These are phyloP conservation scores for Plasmodium vivax DNA, from an alignment of 169 alveolate species.

Conservation along the genomic window DNA sequence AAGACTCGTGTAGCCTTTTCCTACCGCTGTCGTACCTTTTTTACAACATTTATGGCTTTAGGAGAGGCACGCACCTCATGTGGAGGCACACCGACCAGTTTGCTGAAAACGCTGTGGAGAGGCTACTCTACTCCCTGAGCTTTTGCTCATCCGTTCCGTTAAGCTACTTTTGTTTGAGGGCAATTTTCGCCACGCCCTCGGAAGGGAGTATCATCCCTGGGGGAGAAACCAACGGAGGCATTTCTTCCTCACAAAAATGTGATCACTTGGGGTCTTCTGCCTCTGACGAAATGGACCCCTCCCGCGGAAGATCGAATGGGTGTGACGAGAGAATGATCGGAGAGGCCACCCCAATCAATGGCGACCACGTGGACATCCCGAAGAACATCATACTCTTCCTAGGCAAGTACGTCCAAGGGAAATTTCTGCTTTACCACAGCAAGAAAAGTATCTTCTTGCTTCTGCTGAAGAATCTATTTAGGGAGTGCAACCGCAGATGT, in stretches of 20 bases:
- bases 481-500: conserved; percentile 5
- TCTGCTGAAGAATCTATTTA: conserved; percentile 34
- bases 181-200: background rate
- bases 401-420: conserved; percentile 13
- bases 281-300: background rate
- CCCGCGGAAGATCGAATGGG: background rate
- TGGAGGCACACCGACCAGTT: background rate
- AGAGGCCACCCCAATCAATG: background rate
- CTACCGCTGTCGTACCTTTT: conserved; percentile 39
- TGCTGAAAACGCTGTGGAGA: background rate
- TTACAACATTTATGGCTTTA: conserved; percentile 15
- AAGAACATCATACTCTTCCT: conserved; percentile 20
- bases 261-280: background rate
- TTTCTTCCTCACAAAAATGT: background rate
- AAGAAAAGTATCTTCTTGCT: conserved; percentile 30
- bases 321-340: background rate
- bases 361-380: background rate
- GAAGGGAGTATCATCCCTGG: background rate
- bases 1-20: conserved; percentile 23
- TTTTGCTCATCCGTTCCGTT: conserved; percentile 38
- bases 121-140: conserved; percentile 9
- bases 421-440: conserved; percentile 14
- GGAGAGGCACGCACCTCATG: background rate
- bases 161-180: conserved; percentile 3
- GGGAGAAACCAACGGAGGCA: background rate